phyloP scores from a whole-genome alignment of 805 yeast species.

The Candida fluviatilis region DNA sequence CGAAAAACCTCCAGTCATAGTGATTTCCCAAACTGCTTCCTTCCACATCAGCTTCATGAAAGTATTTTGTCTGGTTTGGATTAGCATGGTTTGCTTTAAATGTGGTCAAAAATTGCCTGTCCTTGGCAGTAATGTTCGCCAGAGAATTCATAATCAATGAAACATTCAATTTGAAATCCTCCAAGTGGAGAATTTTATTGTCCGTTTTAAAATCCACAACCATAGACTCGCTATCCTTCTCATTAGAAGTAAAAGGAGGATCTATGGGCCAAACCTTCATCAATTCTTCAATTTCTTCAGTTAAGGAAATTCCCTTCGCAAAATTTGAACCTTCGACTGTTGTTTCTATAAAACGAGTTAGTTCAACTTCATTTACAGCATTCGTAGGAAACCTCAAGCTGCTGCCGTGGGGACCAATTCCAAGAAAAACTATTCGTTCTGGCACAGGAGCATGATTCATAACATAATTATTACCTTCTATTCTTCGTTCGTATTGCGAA shows the following conservation, averaged over 20 bases:
- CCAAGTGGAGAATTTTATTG: too few relatives aligned
- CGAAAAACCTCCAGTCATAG: slow-evolving; percentile 38
- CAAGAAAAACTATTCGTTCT: slow-evolving; percentile 24
- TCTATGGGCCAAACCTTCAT: not conserved
- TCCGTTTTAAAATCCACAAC: too few relatives aligned
- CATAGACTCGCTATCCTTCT: too few relatives aligned
- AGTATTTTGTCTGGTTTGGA: slow-evolving; percentile 23
- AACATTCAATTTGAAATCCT: too few relatives aligned
- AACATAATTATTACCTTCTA: slow-evolving; percentile 32
- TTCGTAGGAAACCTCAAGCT: slow-evolving; percentile 21
- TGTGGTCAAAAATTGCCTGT: too few relatives aligned
- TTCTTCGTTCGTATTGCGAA: slow-evolving; percentile 16
- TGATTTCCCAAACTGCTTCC: slow-evolving; percentile 20
- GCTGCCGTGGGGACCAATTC: slow-evolving; percentile 15
- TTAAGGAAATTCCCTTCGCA: not conserved
- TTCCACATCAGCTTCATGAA: slow-evolving; percentile 35
- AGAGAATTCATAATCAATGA: too few relatives aligned
- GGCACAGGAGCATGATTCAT: slow-evolving; percentile 25
- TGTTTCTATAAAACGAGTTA: slow-evolving; percentile 3
- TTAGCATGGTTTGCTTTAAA: slow-evolving; percentile 1
- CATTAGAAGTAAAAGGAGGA: too few relatives aligned
- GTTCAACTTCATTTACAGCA: not conserved
- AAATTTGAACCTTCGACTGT: not conserved
- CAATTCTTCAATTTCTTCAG: not conserved
- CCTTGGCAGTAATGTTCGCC: too few relatives aligned